Conservation (phyloP, 768 basidiomycete genomes). For the Strobilomyces confusus region DNA sequence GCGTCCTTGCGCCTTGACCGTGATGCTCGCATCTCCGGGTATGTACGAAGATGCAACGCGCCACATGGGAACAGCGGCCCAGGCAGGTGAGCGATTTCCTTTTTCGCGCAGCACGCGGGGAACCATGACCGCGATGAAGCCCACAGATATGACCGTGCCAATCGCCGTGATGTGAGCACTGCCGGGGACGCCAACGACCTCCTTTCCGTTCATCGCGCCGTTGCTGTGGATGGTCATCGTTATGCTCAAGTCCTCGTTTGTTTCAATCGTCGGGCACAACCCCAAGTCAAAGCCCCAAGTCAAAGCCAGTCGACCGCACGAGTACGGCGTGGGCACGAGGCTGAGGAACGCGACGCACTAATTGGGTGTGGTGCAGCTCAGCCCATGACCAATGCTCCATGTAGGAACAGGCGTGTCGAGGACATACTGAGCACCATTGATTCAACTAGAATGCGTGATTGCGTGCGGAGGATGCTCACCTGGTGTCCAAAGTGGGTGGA, state of each 20-base stretch:
- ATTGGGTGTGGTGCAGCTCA: slow-evolving; percentile 21
- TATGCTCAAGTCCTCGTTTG: too few relatives aligned
- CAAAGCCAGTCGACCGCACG: slow-evolving; percentile 5
- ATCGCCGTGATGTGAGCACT: slow-evolving; percentile 10
- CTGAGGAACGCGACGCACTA: slow-evolving; percentile 11
- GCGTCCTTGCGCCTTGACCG: slow-evolving; percentile 20
- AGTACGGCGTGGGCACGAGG: neutral
- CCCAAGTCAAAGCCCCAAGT: too few relatives aligned
- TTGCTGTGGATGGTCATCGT: slow-evolving; percentile 61
- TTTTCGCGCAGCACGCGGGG: slow-evolving; percentile 49
- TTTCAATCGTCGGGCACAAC: slow-evolving; percentile 30
- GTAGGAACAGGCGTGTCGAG: slow-evolving; percentile 18
- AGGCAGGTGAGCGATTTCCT: slow-evolving; percentile 36
- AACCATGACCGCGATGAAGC: slow-evolving; percentile 11
- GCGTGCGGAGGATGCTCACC: neutral
- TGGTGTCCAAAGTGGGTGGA: slow-evolving; percentile 17
- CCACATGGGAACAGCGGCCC: too few relatives aligned
- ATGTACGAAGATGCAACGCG: neutral
- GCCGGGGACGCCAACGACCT: slow-evolving; percentile 43
- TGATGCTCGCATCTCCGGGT: slow-evolving; percentile 9
- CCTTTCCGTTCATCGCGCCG: slow-evolving; percentile 51
- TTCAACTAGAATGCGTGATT: neutral
- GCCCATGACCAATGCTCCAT: slow-evolving; percentile 22
- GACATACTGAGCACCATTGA: slow-evolving; percentile 11
- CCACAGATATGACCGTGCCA: neutral